Base-by-base conservation (phyloP, 306 rosid genomes). In the Cicer pinnatifidum region DNA sequence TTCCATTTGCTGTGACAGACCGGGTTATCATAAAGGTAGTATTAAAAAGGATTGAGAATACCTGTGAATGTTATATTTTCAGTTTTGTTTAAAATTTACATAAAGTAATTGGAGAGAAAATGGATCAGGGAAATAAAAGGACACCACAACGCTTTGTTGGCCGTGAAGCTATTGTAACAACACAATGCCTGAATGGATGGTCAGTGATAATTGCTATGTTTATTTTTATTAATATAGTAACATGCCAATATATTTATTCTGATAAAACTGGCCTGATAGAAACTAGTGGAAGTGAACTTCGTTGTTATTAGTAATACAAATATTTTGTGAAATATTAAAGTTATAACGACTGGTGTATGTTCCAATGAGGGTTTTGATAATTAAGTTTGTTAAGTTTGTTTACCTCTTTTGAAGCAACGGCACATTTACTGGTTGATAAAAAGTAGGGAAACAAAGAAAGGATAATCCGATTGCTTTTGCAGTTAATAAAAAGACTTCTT, bases 181-280 rank as follows among this genome's bases (percentile, higher is more conserved):
- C 99, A 45, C 99, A 95, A 80, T 95, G 99, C 90, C 83, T 95
- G 61, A 95, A 95, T 75, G 99, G 99, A 88, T 95, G 99, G 99
- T 95, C 56, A 80, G 97, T 78, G 71, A 69, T 75, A 78, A 54
- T 80, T 80, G 60, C 53, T 63, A 15, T 67, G 72, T 62, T 43
- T 19, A 9, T 72, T 19, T 20, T 45, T 35, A 5, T 7, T 52
- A 19, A 35, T 45, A 45, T 46, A 8, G 46, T 53, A 72, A 52
- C 37, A 60, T 54, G 76, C 12, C 63, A 75, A 67, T 40, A 3
- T 63, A 43, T 45, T 70, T 15, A 53, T 9, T 39, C 81, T 28
- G 7, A 39, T 39, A 60, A 70, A 39, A 61, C 12, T 44, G 60
- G 45, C n/a, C 17, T 8, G 13, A 12, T 68, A 16, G 43, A 77